Conservation (phyloP, 345 rosid genomes). For the Ceriops decandra region DNA sequence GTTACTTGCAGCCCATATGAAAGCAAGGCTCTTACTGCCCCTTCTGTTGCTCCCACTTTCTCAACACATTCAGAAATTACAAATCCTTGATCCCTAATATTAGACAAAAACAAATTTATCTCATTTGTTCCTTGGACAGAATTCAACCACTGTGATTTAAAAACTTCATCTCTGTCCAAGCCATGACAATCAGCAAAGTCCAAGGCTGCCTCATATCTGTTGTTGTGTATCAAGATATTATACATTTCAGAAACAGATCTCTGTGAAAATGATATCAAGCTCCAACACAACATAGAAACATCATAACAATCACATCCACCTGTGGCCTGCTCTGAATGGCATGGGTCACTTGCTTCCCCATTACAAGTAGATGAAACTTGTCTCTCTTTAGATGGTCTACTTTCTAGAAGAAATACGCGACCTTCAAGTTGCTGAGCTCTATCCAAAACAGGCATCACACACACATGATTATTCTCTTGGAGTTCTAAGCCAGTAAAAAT, state of each 20-base stretch:
- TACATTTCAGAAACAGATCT: slow-evolving; percentile 84
- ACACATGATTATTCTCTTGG: slow-evolving; percentile 47
- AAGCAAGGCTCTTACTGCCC: slow-evolving; percentile 67
- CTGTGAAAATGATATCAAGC: slow-evolving; percentile 66
- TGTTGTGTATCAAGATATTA: slow-evolving; percentile 52
- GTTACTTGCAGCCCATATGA: slow-evolving; percentile 63
- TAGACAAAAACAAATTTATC: slow-evolving; percentile 50
- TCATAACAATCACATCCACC: slow-evolving; percentile 34
- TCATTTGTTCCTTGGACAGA: slow-evolving; percentile 61
- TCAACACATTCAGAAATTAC: slow-evolving; percentile 74
- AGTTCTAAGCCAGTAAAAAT: slow-evolving; percentile 44
- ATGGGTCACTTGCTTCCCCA: slow-evolving; percentile 34
- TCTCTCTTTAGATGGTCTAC: slow-evolving; percentile 33
- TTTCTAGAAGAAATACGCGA: slow-evolving; percentile 62
- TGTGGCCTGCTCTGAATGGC: slow-evolving; percentile 23
- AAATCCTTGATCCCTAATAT: slow-evolving; percentile 66
- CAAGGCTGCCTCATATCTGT: slow-evolving; percentile 65
- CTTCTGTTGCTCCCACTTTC: slow-evolving; percentile 79
- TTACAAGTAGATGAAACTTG: slow-evolving; percentile 23
- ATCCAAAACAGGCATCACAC: slow-evolving; percentile 64
- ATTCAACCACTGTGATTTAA: slow-evolving; percentile 76
- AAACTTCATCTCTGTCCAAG: slow-evolving; percentile 73
- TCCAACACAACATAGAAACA: slow-evolving; percentile 52
- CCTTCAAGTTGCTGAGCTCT: slow-evolving; percentile 53
- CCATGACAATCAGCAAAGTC: slow-evolving; percentile 74